These are phyloP conservation scores for Phoma sp. DNA, from an alignment of 2,329 filamentous ascomycete species.

Conservation along the genomic window DNA sequence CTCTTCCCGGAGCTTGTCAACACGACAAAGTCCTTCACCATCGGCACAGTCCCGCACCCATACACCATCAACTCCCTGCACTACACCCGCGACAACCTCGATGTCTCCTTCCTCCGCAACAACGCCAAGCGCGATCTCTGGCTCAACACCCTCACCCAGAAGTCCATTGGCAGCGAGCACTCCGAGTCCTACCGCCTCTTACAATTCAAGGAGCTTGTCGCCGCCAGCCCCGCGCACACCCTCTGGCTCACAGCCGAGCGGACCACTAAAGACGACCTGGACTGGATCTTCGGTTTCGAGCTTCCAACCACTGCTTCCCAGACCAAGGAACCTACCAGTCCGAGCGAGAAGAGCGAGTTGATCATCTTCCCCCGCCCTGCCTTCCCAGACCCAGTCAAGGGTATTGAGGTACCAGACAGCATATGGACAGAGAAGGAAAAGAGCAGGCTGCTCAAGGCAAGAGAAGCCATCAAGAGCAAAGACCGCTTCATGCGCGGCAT, in stretches of 20 bases:
- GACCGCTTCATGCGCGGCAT: conserved; percentile 37
- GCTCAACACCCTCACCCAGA: conserved; percentile 74
- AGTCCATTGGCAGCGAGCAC: conserved; percentile 69
- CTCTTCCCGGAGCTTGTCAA: conserved; percentile 75
- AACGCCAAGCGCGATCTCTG: conserved; percentile 78
- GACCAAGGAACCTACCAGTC: conserved; percentile 64
- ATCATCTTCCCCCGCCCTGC: conserved; percentile 52
- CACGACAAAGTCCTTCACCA: conserved; percentile 74
- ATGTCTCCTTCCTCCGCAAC: conserved; percentile 56
- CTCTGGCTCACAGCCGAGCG: conserved; percentile 83
- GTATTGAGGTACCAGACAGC: conserved; percentile 58
- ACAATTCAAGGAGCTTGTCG: conserved; percentile 82
- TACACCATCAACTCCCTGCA: conserved; percentile 80
- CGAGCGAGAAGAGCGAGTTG: conserved; percentile 65
- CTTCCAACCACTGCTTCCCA: conserved; percentile 68
- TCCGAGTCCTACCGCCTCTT: conserved; percentile 72
- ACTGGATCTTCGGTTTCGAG: conserved; percentile 89
- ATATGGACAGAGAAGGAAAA: conserved; percentile 65
- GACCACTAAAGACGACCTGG: conserved; percentile 71
- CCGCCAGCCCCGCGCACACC: conserved; percentile 67
- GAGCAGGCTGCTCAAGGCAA: conserved; percentile 62
- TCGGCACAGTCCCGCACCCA: conserved; percentile 89
- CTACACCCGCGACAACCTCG: conserved; percentile 58
- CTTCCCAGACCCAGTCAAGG: conserved; percentile 58
- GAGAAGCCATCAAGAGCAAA: conserved; percentile 50